Evolutionary conservation across 805 yeast species (phyloP), one percentile per base, ranked within the genome.

Genomic region (Starmerella sp.): DNA sequence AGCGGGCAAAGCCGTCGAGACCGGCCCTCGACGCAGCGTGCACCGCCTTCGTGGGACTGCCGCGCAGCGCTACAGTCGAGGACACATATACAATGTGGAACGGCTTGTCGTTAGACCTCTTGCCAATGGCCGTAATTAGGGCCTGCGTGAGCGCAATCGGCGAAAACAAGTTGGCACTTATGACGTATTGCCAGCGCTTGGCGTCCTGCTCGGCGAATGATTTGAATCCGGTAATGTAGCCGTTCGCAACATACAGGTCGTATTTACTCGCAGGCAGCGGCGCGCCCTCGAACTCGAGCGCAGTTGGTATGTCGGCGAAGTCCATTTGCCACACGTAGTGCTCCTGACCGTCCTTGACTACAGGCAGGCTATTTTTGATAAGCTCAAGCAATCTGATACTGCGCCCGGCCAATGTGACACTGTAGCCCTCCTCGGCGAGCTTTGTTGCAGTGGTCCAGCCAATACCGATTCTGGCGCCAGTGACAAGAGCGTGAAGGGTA

Each of bases 391-490:
- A 61, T 0, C 62, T 59, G 39, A 68, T 69, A 53, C 77, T 71
- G 42, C 86, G 66, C 0, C 86, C 75, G 4, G 80, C 57, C 13
- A 83, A 63, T 0, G 81, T 71, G 6, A 80, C 70, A 14, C 68
- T 70, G 17, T 77, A 76, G 1, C 89, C 89, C 36, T 71, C 61
- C 0, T 58, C 51, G 0, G 86, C 76, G 29, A 84, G 69, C 35
- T 63, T 65, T 32, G 63, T 57, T 0, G 87, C 82, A 17, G 84
- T 76, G 0, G 74, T 74, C 4, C 71, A 67, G 0, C 91, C 91
- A 13, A 84, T 69, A 0, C 90, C 90, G 48, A 75, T 68, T 0
- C 88, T 80, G 0, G 83, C 88, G 1, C 91, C 91, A 0, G 87
- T 82, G 1, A 83, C 59, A 1, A 61, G 29, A 32, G 53, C 52